Conservation (phyloP, 2,329 filamentous ascomycete species). For the Penicillium sp. region DNA sequence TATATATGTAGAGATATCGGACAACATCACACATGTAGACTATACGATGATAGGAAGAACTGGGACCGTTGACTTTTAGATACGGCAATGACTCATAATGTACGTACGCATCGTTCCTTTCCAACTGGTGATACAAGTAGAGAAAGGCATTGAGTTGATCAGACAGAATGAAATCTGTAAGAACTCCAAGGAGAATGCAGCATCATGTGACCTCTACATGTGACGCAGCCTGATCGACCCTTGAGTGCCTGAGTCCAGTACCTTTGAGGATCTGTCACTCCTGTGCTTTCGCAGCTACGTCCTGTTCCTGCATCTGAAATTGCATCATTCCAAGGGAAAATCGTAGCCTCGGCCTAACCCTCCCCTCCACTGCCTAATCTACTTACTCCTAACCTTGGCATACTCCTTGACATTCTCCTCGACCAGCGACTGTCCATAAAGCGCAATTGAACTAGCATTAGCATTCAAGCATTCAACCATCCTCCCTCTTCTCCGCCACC, state of each 20-base stretch:
- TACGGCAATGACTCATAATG: too few relatives aligned
- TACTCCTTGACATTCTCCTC: background rate
- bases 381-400: background rate
- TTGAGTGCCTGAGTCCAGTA: conserved; percentile 7
- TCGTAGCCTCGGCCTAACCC: background rate
- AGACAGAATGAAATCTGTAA: too few relatives aligned
- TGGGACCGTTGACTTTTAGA: too few relatives aligned
- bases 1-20: too few relatives aligned
- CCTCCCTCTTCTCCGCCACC: background rate
- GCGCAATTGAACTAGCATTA: conserved; percentile 1
- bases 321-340: background rate
- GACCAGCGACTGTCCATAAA: conserved; percentile 16
- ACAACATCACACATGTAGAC: too few relatives aligned
- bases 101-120: too few relatives aligned
- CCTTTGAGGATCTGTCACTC: conserved; percentile 1
- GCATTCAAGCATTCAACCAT: background rate
- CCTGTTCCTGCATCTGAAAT: background rate
- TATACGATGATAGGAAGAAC: too few relatives aligned
- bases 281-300: background rate
- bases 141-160: too few relatives aligned
- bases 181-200: background rate
- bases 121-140: too few relatives aligned
- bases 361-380: background rate
- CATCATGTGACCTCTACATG: conserved; percentile 8
- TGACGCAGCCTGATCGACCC: conserved; percentile 12